Conservation (phyloP, 2,329 filamentous ascomycete genomes). For the Apiospora phragmitis region DNA sequence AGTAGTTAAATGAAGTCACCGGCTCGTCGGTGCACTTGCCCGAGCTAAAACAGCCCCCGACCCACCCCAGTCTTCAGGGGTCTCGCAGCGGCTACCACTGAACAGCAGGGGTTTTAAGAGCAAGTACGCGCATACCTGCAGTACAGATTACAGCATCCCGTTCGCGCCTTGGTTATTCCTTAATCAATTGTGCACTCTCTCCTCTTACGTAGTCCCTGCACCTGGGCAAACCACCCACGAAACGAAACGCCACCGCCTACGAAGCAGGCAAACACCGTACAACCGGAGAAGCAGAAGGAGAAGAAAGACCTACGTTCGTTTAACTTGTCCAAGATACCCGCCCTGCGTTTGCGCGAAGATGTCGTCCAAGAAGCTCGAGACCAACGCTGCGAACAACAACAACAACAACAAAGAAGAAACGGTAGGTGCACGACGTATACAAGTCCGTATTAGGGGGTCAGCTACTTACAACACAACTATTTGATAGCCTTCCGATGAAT, state of each 20-base stretch:
- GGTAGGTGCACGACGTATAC: constrained; percentile 3
- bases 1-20: constrained; percentile 3
- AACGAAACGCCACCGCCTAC: not conserved
- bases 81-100: constrained; percentile 2
- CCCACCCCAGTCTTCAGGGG: constrained; percentile 2
- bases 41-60: not conserved
- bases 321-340: not conserved
- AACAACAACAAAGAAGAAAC: constrained; percentile 8
- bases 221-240: not conserved
- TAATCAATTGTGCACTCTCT: not conserved
- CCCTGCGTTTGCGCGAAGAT: constrained; percentile 17
- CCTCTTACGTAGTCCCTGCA: not conserved
- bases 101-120: constrained; percentile 1
- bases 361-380: constrained; percentile 28
- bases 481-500: constrained; percentile 55
- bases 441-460: not conserved
- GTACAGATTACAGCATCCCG: not conserved
- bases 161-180: not conserved
- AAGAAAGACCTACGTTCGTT: not conserved
- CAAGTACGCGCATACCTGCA: not conserved
- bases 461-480: not conserved
- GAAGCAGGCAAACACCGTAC: not conserved
- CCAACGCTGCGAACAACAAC: constrained; percentile 20
- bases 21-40: constrained; percentile 2
- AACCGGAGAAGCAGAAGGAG: not conserved